A percentile compares a stretch with the other conserved stretches of the same genome.
These are phyloP conservation scores for Taphrina communis DNA, from an alignment of 1,139 yeast species.

Conservation along the genomic window DNA sequence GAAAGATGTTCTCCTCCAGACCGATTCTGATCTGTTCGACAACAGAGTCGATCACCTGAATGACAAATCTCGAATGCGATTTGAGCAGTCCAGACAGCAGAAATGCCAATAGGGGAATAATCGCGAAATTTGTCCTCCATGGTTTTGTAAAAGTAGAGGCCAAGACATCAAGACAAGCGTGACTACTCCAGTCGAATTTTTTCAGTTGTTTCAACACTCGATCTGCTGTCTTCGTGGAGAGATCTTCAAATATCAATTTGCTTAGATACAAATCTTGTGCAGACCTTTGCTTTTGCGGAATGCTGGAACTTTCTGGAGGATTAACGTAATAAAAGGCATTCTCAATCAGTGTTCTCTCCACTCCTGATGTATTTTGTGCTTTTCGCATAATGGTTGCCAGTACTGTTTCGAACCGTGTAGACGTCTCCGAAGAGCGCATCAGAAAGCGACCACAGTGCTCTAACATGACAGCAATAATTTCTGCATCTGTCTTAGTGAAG, in stretches of 20 bases:
- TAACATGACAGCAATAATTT: slow-evolving; percentile 67
- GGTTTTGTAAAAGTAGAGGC: slow-evolving; percentile 66
- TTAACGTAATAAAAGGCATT: slow-evolving; percentile 65
- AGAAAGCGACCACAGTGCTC: slow-evolving; percentile 77
- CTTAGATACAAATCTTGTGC: slow-evolving; percentile 51
- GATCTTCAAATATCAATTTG: slow-evolving; percentile 56
- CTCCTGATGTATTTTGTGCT: slow-evolving; percentile 59
- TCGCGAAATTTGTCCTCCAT: slow-evolving; percentile 65
- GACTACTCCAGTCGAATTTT: slow-evolving; percentile 59
- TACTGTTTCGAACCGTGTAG: slow-evolving; percentile 67
- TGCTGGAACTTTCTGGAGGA: slow-evolving; percentile 59
- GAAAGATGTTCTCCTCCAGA: slow-evolving; percentile 68
- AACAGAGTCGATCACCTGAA: slow-evolving; percentile 65
- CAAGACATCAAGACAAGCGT: slow-evolving; percentile 55
- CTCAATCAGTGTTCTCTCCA: slow-evolving; percentile 66
- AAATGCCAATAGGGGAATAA: slow-evolving; percentile 60
- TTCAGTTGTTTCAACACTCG: slow-evolving; percentile 56
- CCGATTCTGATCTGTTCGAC: slow-evolving; percentile 70
- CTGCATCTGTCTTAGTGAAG: slow-evolving; percentile 66
- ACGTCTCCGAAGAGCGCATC: slow-evolving; percentile 66
- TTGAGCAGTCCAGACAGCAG: slow-evolving; percentile 56
- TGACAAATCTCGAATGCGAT: slow-evolving; percentile 55
- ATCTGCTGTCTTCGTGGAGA: slow-evolving; percentile 54
- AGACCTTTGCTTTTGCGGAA: slow-evolving; percentile 49
- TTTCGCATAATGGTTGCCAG: slow-evolving; percentile 62